phyloP scores from a whole-genome alignment of 768 basidiomycete species.

The Trametes villosa region DNA sequence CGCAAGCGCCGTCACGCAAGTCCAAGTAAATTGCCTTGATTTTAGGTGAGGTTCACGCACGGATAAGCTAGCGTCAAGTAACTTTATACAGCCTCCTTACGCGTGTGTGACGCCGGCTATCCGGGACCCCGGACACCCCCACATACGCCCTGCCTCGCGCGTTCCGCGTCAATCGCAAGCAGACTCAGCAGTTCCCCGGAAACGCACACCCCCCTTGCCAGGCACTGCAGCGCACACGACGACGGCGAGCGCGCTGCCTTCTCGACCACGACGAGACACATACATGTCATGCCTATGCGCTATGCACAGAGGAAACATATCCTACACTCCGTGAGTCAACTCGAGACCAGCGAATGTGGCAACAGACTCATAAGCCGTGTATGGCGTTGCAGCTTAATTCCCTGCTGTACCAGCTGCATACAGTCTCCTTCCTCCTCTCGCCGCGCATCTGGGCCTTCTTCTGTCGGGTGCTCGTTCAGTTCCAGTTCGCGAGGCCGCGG shows the following conservation, averaged over 20 bases:
- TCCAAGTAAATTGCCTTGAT: too few species aligned
- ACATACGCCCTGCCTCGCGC: not conserved
- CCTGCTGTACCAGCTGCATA: conserved; percentile 72
- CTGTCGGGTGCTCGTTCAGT: conserved; percentile 61
- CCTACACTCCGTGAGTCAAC: conserved; percentile 31
- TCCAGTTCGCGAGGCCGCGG: conserved; percentile 67
- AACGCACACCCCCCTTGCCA: not conserved
- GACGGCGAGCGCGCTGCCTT: conserved; percentile 4
- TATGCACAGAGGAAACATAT: conserved; percentile 38
- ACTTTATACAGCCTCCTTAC: too few species aligned
- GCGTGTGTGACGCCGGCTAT: conserved; percentile 2
- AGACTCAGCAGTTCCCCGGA: conserved; percentile 2
- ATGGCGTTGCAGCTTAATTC: conserved; percentile 58
- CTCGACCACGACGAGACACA: conserved; percentile 4
- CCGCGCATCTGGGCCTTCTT: conserved; percentile 64
- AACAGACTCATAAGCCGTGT: not conserved
- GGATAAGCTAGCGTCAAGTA: too few species aligned
- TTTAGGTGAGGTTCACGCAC: too few species aligned
- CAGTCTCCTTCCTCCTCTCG: conserved; percentile 77
- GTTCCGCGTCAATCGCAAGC: not conserved
- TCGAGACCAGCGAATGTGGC: not conserved
- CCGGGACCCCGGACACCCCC: not conserved
- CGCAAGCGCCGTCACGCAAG: too few species aligned
- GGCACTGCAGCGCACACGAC: conserved; percentile 14
- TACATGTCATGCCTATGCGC: conserved; percentile 38